Evolutionary conservation across 1,284 basidiomycete species (phyloP).

Genomic region (Ceratobasidium sp.): DNA sequence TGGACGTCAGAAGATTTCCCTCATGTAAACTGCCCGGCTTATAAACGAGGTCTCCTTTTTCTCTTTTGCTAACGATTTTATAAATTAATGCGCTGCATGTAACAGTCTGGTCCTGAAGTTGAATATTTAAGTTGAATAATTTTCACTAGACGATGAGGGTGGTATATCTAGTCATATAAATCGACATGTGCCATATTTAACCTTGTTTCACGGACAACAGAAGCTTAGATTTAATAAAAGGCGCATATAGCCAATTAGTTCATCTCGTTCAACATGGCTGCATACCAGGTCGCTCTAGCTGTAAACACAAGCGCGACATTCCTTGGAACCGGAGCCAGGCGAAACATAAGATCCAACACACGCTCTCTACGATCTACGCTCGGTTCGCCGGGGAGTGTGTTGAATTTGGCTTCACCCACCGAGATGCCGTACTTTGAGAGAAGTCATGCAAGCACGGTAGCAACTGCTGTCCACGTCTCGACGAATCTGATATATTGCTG

Average conservation of each 20-base stretch:
- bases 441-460: not conserved
- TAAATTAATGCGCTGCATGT: too few relatives aligned
- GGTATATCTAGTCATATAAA: too few relatives aligned
- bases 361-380: not conserved
- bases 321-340: not conserved
- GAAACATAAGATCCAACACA: not conserved
- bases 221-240: too few relatives aligned
- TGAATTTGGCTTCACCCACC: conserved; percentile 4
- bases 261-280: not conserved
- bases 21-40: too few relatives aligned
- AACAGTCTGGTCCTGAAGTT: too few relatives aligned
- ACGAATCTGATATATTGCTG: conserved; percentile 7
- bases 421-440: conserved; percentile 2
- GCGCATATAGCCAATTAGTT: not conserved
- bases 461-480: not conserved
- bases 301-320: not conserved
- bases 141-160: too few relatives aligned
- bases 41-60: not conserved
- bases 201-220: too few relatives aligned
- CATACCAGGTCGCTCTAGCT: not conserved
- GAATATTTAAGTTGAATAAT: too few relatives aligned
- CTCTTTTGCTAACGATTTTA: not conserved
- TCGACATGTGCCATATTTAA: too few relatives aligned
- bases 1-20: conserved; percentile 26
- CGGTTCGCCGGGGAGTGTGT: not conserved